A percentile compares a stretch with the other conserved stretches of the same genome.
Conservation (phyloP, 2,329 filamentous ascomycete genomes). For the Paracoccidioides brasiliensis region DNA sequence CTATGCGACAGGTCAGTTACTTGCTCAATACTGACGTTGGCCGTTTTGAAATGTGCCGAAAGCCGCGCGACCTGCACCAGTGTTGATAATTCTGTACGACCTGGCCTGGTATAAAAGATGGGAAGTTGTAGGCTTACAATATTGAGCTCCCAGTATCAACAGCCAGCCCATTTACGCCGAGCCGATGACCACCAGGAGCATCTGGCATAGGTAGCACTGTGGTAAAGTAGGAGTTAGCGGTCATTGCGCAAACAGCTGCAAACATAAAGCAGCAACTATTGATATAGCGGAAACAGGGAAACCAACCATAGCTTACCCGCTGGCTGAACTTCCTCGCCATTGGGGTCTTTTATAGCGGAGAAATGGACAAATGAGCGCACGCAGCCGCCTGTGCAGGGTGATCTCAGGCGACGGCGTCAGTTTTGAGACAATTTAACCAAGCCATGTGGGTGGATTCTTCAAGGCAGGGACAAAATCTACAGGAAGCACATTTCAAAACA, state of each 20-base stretch:
- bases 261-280: not conserved
- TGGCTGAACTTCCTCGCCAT: conserved; percentile 59
- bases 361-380: not conserved
- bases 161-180: conserved; percentile 89
- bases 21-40: not conserved
- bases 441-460: not conserved
- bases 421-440: not conserved
- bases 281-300: conserved; percentile 1
- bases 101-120: not conserved
- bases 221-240: not conserved
- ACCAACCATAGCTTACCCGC: conserved; percentile 56
- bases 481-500: not conserved
- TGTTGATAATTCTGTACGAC: not conserved
- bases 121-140: conserved; percentile 48
- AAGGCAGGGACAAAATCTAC: not conserved
- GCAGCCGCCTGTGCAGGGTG: not conserved
- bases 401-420: not conserved
- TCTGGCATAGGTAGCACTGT: conserved; percentile 60
- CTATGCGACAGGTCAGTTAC: conserved; percentile 33
- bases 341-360: conserved; percentile 1
- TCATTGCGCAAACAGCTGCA: not conserved
- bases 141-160: conserved; percentile 73
- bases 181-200: conserved; percentile 69
- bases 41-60: not conserved
- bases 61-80: not conserved